Evolutionary conservation across 164 flowering plant species (phyloP).

Genomic region (Macadamia tetraphylla): DNA sequence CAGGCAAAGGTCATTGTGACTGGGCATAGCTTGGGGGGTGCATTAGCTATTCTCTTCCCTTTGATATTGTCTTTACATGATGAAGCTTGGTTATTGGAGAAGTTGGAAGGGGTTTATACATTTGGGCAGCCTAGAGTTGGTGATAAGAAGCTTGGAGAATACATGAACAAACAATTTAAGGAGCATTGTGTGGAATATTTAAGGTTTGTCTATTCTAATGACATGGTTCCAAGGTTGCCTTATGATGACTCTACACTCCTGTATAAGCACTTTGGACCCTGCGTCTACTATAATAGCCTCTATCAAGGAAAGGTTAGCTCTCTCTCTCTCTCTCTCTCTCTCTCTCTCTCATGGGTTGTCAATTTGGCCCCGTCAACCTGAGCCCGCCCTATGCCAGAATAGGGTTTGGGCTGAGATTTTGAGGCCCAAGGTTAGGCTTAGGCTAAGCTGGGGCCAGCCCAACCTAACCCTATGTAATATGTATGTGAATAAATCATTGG

Average conservation of each 20-base stretch:
- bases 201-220: slow-evolving; percentile 68
- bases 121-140: slow-evolving; percentile 92
- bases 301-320: slow-evolving; percentile 57
- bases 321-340: slow-evolving; percentile 7
- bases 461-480: no score
- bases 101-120: slow-evolving; percentile 69
- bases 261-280: slow-evolving; percentile 69
- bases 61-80: slow-evolving; percentile 43
- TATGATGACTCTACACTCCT: slow-evolving; percentile 43
- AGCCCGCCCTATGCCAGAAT: no score
- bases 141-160: slow-evolving; percentile 46
- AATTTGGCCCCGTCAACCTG: no score
- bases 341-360: no score
- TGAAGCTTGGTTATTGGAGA: slow-evolving; percentile 49
- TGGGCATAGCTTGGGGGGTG: slow-evolving; percentile 90
- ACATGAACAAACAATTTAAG: slow-evolving; percentile 39
- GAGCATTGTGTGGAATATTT: slow-evolving; percentile 38
- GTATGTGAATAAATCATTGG: no score
- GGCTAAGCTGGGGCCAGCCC: no score
- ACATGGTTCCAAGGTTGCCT: slow-evolving; percentile 78
- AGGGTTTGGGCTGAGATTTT: no score
- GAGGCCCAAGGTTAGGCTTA: no score
- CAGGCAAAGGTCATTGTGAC: slow-evolving; percentile 54
- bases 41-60: slow-evolving; percentile 62
- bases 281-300: slow-evolving; percentile 53